These are phyloP conservation scores for Curvularia hawaiiensis DNA, from an alignment of 2,329 filamentous ascomycete genomes.

Conservation along the genomic window DNA sequence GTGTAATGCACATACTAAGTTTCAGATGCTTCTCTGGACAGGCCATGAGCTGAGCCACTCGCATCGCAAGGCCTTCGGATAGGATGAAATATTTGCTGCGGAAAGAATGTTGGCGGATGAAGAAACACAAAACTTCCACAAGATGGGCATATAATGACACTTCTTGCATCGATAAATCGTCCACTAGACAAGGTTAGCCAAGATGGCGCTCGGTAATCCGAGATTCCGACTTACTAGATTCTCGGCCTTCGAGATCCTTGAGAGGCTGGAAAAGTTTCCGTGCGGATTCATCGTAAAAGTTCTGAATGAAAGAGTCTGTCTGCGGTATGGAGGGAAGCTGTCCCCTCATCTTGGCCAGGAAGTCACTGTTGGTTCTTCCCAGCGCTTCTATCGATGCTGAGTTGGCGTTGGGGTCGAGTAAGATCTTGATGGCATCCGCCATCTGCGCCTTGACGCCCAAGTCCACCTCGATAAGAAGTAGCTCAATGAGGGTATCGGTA, in stretches of 20 bases:
- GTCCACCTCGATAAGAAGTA: constrained; percentile 89
- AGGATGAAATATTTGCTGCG: constrained; percentile 89
- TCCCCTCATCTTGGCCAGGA: constrained; percentile 64
- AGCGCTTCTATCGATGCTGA: constrained; percentile 65
- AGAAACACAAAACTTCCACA: constrained; percentile 92
- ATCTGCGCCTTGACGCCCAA: constrained; percentile 95
- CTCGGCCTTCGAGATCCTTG: constrained; percentile 73
- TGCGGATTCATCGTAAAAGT: constrained; percentile 89
- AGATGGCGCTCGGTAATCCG: neutral
- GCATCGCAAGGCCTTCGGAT: constrained; percentile 74
- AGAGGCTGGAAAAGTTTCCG: constrained; percentile 85
- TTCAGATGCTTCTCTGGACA: constrained; percentile 92
- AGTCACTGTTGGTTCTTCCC: constrained; percentile 68
- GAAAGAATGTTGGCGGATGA: constrained; percentile 85
- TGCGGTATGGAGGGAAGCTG: constrained; percentile 63
- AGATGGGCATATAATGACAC: constrained; percentile 90
- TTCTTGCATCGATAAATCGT: constrained; percentile 78
- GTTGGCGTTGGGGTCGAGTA: constrained; percentile 75
- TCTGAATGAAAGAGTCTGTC: constrained; percentile 82
- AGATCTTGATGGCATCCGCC: constrained; percentile 90
- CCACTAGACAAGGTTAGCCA: constrained; percentile 56
- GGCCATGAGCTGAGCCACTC: constrained; percentile 80
- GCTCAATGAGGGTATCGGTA: constrained; percentile 90
- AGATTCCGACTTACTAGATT: constrained; percentile 52
- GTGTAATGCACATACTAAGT: constrained; percentile 65